A percentile compares a stretch with the other conserved stretches of the same genome.
Evolutionary conservation across 345 rosid species (phyloP).

Genomic region (Sisymbrium altissimum): DNA sequence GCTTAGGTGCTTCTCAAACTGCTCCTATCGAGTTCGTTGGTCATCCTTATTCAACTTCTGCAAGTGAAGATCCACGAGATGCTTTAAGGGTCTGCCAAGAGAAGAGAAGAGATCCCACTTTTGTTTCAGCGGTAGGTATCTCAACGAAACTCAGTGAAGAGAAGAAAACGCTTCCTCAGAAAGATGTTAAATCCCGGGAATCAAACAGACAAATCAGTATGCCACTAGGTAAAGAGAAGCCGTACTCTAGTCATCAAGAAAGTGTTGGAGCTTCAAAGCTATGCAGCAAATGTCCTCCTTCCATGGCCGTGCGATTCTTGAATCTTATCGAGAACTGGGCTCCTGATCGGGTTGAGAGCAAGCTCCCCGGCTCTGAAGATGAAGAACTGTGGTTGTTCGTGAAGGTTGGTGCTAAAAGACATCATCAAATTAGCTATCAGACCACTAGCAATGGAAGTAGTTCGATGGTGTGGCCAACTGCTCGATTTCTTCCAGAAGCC

Average conservation of each 20-base stretch:
- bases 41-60: slow-evolving; percentile 21
- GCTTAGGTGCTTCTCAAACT: slow-evolving; percentile 24
- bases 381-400: slow-evolving; percentile 35
- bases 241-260: background rate
- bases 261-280: background rate
- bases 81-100: slow-evolving; percentile 19
- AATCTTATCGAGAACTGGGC: slow-evolving; percentile 45
- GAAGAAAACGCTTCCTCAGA: background rate
- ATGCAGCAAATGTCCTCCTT: slow-evolving; percentile 30
- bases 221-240: background rate
- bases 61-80: background rate
- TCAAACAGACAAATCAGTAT: background rate
- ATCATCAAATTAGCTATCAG: slow-evolving; percentile 10
- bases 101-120: background rate
- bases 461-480: slow-evolving; percentile 32
- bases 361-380: slow-evolving; percentile 26
- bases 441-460: background rate
- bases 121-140: background rate
- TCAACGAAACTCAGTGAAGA: background rate
- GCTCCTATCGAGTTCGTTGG: slow-evolving; percentile 23
- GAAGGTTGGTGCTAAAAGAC: slow-evolving; percentile 3
- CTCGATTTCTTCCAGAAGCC: slow-evolving; percentile 39
- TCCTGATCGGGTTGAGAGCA: slow-evolving; percentile 31
- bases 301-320: slow-evolving; percentile 16
- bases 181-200: background rate